Base-by-base conservation (phyloP, 306 rosid species). In the Prunus davidiana region DNA sequence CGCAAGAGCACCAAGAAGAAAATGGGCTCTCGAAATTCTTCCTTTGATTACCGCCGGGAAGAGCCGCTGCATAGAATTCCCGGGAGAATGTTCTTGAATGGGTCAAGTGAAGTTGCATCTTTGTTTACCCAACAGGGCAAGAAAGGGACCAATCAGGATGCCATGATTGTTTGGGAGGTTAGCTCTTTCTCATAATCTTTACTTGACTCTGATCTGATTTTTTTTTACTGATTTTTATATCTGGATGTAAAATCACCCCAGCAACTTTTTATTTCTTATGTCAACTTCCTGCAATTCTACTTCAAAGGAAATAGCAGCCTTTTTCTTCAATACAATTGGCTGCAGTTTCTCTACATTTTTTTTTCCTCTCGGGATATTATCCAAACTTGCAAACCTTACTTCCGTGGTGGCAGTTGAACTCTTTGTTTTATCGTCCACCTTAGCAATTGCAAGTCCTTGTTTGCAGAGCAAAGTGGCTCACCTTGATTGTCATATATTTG, bases 81-180 rank as follows among this genome's bases (percentile, higher is more conserved):
- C 16, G 98, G 91, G 16, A 86, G 99, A 91, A 16, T 82, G 78
- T 91, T 83, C 86, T 79, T 85, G 18, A 96, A 92, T 81, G 99
- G 99, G 6, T 92, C 90, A 0, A 83, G 78, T 78, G 87, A 89
- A n/a, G 80, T 81, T 64, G 91, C 98, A 2, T 89, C 99, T 76
- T 61, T 96, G 84, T 96, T 88, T 65, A 92, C 99, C 27, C 98
- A 92, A 71, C 99, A 96, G 78, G 99, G 99, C 69, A 96, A 88
- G 82, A 96, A 96, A 80, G 99, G 99, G 19, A 84, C 99, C 75
- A 96, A 96, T 77, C 99, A 96, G 78, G 99, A 96, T 75, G 99
- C 99, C 79, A 96, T 96, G 99, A n/a, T 96, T 79, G 94, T 96
- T 81, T 96, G 99, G 99, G 98, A 96, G 99, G 99, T 95, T 74